Evolutionary conservation across 352 stramenopile species (phyloP).

Genomic region (Phytophthora nicotianae): DNA sequence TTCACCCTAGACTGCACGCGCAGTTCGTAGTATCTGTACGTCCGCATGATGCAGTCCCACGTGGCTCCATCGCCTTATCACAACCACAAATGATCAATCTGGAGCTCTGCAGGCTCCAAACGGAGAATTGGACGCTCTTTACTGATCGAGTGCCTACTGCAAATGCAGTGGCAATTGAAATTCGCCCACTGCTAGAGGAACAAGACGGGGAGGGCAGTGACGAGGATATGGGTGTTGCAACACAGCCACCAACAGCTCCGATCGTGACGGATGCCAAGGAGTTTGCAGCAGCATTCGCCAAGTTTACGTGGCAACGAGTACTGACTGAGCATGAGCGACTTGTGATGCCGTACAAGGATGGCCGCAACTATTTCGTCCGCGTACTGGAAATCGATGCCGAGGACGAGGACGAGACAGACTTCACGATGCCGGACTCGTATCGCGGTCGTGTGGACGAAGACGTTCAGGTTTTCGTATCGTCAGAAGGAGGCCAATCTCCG

Average conservation of each 20-base stretch:
- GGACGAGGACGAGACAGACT: conserved; percentile 79
- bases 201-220: conserved; percentile 23
- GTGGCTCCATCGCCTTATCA: conserved; percentile 64
- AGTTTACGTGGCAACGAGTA: conserved; percentile 59
- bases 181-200: conserved; percentile 52
- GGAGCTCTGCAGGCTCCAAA: conserved; percentile 76
- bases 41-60: conserved; percentile 41
- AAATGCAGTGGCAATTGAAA: conserved; percentile 68
- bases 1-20: conserved; percentile 71
- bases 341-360: conserved; percentile 57
- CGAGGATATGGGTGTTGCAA: conserved; percentile 4
- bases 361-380: conserved; percentile 67
- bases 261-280: conserved; percentile 53
- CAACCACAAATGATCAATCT: conserved; percentile 79
- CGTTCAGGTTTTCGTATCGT: conserved; percentile 60
- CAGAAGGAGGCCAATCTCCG: conserved; percentile 43
- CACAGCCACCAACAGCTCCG: background rate
- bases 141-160: conserved; percentile 47
- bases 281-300: conserved; percentile 63
- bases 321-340: conserved; percentile 83
- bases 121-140: conserved; percentile 80
- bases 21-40: conserved; percentile 77
- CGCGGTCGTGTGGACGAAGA: conserved; percentile 68
- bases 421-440: conserved; percentile 87
- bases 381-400: conserved; percentile 74